These are phyloP conservation scores for Lotmaria passim DNA, from an alignment of 208 protist genomes.

Conservation along the genomic window DNA sequence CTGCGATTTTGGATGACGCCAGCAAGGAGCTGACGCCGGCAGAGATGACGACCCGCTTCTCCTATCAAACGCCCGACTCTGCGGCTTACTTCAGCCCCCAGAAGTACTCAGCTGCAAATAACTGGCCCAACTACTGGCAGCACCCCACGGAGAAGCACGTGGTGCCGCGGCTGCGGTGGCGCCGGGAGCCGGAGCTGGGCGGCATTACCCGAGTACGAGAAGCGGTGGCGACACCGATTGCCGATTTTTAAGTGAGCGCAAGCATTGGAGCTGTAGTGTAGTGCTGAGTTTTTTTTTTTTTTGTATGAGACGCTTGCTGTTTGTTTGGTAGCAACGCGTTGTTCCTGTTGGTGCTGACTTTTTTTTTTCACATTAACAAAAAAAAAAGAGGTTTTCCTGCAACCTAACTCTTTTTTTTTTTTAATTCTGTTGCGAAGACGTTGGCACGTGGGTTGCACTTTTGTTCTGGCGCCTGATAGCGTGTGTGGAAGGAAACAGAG, in stretches of 20 bases:
- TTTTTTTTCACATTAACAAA: slow-evolving; percentile 8
- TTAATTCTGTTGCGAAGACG: no score
- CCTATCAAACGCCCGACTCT: slow-evolving; percentile 70
- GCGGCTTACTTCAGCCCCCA: slow-evolving; percentile 84
- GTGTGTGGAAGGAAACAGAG: no score
- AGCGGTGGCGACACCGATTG: slow-evolving; percentile 43
- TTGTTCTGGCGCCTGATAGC: no score
- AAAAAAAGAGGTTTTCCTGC: not conserved
- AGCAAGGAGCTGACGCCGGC: slow-evolving; percentile 32
- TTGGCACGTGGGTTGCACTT: no score
- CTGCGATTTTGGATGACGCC: slow-evolving; percentile 48
- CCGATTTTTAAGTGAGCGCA: slow-evolving; percentile 61
- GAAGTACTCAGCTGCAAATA: slow-evolving; percentile 64
- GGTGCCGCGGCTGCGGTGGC: slow-evolving; percentile 79
- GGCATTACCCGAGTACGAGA: slow-evolving; percentile 88
- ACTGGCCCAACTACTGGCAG: slow-evolving; percentile 91
- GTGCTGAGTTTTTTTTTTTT: no score
- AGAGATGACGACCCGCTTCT: slow-evolving; percentile 56
- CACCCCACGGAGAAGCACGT: slow-evolving; percentile 79
- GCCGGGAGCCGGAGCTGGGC: slow-evolving; percentile 75
- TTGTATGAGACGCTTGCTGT: no score
- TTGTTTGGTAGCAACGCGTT: not conserved
- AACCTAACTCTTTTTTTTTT: no score
- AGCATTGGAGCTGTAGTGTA: no score
- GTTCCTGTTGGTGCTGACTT: not conserved